These are phyloP conservation scores for Musa itinerans DNA, from an alignment of 176 grass and related monocot genomes.

Conservation along the genomic window DNA sequence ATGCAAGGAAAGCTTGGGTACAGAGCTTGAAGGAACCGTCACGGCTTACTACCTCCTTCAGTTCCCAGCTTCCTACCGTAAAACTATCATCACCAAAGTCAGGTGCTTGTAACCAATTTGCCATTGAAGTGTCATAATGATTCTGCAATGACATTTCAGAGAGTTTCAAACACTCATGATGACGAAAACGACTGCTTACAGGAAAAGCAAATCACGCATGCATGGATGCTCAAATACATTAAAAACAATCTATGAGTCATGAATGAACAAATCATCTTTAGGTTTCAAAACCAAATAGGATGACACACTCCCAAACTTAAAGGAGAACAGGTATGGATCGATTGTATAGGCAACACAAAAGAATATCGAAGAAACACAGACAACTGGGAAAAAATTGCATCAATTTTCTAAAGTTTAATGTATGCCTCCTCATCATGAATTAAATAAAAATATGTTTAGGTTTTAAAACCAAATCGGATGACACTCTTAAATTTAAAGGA, in stretches of 20 bases:
- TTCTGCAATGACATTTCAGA: constrained; percentile 39
- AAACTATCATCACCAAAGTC: constrained; percentile 87
- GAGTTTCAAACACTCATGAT: constrained; percentile 5
- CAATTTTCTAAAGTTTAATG: too few species aligned
- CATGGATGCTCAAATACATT: neutral
- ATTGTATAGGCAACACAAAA: neutral
- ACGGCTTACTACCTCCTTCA: constrained; percentile 4
- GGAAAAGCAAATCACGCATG: neutral
- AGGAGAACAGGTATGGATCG: neutral
- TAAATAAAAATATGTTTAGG: too few species aligned
- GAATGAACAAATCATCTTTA: neutral
- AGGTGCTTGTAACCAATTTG: constrained; percentile 27
- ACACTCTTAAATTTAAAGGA: too few species aligned
- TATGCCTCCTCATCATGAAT: too few species aligned
- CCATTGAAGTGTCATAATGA: constrained; percentile 33
- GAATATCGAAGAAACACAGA: neutral
- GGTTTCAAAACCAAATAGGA: neutral
- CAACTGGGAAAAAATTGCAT: too few species aligned
- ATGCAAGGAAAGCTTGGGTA: constrained; percentile 16
- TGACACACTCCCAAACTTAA: neutral
- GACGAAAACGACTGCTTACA: neutral
- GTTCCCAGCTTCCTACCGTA: constrained; percentile 46
- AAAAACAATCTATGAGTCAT: neutral
- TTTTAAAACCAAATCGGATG: too few species aligned
- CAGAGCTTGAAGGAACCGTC: constrained; percentile 5